These are phyloP conservation scores for Cladophialophora bantiana DNA, from an alignment of 2,329 filamentous ascomycete species.

Conservation along the genomic window DNA sequence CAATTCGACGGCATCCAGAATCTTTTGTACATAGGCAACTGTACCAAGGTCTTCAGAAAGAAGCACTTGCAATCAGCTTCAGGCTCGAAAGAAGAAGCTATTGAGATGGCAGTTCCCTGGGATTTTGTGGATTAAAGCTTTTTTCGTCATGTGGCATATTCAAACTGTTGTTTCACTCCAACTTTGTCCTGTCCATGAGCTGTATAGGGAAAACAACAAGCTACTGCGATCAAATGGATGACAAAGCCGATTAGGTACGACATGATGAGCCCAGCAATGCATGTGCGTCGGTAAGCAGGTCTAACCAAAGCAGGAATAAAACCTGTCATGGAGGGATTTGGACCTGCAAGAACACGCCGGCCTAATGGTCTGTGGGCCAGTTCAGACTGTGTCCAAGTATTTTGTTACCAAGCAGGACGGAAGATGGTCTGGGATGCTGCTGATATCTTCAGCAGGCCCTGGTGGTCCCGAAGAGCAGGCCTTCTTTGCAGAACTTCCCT, in stretches of 20 bases:
- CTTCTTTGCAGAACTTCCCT: neutral
- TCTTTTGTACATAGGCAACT: neutral
- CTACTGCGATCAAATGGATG: conserved; percentile 6
- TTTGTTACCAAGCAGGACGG: no score
- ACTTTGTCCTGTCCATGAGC: neutral
- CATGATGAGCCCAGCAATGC: conserved; percentile 20
- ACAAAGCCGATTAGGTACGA: neutral
- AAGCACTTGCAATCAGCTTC: neutral
- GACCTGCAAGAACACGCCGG: neutral
- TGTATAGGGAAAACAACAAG: conserved; percentile 1
- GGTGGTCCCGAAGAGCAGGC: neutral
- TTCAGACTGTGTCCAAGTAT: no score
- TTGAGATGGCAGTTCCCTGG: neutral
- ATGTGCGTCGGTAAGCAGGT: conserved; percentile 23
- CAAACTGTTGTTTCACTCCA: neutral
- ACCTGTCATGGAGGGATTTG: neutral
- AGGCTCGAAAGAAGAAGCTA: neutral
- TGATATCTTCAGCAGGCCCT: neutral
- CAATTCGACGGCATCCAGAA: neutral
- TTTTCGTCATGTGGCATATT: neutral
- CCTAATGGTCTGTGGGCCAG: neutral
- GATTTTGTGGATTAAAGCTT: neutral
- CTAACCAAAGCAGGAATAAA: conserved; percentile 8
- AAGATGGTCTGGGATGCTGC: neutral
- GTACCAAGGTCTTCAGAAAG: neutral